Evolutionary conservation across 1,139 yeast species (phyloP).

Genomic region (Taphrina pruni): DNA sequence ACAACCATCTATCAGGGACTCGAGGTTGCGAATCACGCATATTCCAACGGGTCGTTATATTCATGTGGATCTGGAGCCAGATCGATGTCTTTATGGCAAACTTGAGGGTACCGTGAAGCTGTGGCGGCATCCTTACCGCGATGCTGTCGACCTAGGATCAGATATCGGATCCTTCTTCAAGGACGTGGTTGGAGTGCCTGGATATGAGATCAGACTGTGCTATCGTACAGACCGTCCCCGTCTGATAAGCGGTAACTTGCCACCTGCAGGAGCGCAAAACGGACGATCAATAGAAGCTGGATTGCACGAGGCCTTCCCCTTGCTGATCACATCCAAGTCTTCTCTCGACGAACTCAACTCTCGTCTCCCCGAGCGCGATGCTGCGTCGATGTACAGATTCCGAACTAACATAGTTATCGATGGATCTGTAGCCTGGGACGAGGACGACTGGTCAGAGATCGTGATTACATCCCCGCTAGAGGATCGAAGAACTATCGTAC

Average conservation of each 20-base stretch:
- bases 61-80: constrained; percentile 19
- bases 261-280: constrained; percentile 18
- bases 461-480: background rate
- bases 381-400: constrained; percentile 3
- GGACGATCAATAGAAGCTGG: constrained; percentile 12
- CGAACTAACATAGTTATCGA: constrained; percentile 16
- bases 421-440: constrained; percentile 14
- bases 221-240: constrained; percentile 7
- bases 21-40: constrained; percentile 16
- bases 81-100: background rate
- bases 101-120: constrained; percentile 4
- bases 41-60: background rate
- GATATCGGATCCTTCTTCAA: constrained; percentile 10
- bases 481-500: background rate
- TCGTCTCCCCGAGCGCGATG: background rate
- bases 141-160: constrained; percentile 19
- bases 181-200: constrained; percentile 19
- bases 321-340: constrained; percentile 10
- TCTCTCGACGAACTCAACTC: constrained; percentile 13
- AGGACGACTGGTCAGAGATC: constrained; percentile 17
- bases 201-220: constrained; percentile 15
- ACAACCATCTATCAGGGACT: constrained; percentile 11
- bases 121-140: constrained; percentile 8
- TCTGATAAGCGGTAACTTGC: constrained; percentile 16
- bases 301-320: constrained; percentile 17